These are phyloP conservation scores for Penicillium paneum DNA, from an alignment of 2,329 filamentous ascomycete genomes.

Conservation along the genomic window DNA sequence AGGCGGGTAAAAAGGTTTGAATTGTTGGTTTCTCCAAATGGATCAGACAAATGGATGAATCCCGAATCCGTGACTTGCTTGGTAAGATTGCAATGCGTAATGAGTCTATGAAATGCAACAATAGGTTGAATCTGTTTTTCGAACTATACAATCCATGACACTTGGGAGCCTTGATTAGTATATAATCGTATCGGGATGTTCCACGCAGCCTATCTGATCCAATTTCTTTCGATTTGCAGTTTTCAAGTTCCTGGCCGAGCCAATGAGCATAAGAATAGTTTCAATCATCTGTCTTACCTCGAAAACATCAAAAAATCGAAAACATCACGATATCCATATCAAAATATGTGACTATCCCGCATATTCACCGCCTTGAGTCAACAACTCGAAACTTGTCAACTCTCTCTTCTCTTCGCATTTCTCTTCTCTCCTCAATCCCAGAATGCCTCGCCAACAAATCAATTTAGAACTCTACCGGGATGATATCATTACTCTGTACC, in stretches of 20 bases:
- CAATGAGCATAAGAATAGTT: not conserved
- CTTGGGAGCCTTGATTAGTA: not conserved
- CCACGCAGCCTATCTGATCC: too few species aligned
- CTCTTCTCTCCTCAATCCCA: not conserved
- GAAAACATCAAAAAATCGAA: not conserved
- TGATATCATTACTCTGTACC: constrained; percentile 22
- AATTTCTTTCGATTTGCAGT: not conserved
- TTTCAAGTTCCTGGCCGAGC: too few species aligned
- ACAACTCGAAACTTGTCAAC: not conserved
- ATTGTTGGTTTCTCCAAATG: not conserved
- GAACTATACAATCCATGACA: not conserved
- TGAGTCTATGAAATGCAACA: constrained; percentile 6
- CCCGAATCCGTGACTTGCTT: constrained; percentile 8
- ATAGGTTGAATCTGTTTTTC: constrained; percentile 2
- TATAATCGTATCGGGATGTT: not conserved
- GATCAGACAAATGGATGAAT: not conserved
- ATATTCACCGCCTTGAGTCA: constrained; percentile 20
- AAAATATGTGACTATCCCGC: not conserved
- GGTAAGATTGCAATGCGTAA: not conserved
- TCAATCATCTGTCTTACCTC: not conserved
- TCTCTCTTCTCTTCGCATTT: not conserved
- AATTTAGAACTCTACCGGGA: constrained; percentile 25
- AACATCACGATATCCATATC: not conserved
- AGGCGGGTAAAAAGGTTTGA: constrained; percentile 23
- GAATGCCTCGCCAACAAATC: constrained; percentile 26